phyloP scores from a whole-genome alignment of 2,329 filamentous ascomycete species.

The Aureobasidium musti region DNA sequence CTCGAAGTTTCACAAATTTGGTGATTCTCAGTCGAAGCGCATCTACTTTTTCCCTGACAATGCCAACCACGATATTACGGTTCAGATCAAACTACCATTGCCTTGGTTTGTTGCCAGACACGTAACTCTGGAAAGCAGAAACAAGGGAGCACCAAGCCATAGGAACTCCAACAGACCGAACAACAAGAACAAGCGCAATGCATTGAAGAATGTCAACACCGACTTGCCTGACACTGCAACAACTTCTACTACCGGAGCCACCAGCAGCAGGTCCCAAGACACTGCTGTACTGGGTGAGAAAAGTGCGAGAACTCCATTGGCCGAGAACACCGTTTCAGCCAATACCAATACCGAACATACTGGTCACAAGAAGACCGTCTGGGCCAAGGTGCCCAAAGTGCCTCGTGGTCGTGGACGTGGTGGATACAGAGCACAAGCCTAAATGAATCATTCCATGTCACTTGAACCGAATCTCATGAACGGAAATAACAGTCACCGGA shows the following conservation, averaged over 20 bases:
- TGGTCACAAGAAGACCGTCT: neutral
- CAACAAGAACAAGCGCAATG: constrained; percentile 28
- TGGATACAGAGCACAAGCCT: constrained; percentile 3
- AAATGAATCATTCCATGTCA: neutral
- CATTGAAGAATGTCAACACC: neutral
- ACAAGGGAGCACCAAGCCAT: neutral
- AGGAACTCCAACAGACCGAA: constrained; percentile 14
- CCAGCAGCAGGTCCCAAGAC: neutral
- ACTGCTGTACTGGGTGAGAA: neutral
- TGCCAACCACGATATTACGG: constrained; percentile 4
- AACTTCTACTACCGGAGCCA: neutral
- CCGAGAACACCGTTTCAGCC: neutral
- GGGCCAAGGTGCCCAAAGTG: constrained; percentile 18
- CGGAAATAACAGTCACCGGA: constrained; percentile 7
- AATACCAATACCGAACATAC: constrained; percentile 1
- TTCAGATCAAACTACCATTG: constrained; percentile 12
- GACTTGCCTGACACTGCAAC: neutral
- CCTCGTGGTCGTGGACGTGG: constrained; percentile 15
- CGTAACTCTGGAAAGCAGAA: constrained; percentile 3
- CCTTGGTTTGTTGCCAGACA: constrained; percentile 7
- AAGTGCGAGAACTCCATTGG: neutral
- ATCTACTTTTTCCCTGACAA: neutral
- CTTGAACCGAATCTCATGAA: neutral
- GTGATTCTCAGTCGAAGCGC: constrained; percentile 18
- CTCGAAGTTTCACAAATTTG: constrained; percentile 20